Conservation (phyloP, 2,329 filamentous ascomycete genomes). For the Trichoderma asperellum region DNA sequence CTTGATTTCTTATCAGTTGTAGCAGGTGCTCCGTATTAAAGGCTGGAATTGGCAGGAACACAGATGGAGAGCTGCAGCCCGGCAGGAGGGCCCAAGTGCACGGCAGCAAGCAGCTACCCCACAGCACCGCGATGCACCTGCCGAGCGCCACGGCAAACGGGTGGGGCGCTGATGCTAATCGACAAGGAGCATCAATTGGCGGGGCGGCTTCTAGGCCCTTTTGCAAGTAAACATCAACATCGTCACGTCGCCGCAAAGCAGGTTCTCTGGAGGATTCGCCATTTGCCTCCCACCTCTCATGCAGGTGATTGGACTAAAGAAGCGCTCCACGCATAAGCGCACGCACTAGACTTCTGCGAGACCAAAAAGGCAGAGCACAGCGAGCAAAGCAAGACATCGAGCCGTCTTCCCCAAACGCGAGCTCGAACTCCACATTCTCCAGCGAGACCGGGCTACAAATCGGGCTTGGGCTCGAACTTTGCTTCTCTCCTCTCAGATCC, state of each 20-base stretch:
- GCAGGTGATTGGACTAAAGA: not conserved
- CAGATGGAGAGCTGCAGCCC: not conserved
- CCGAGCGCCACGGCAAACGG: slow-evolving; percentile 14
- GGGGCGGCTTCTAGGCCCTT: not conserved
- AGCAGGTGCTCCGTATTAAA: not conserved
- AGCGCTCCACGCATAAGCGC: not conserved
- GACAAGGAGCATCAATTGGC: slow-evolving; percentile 8
- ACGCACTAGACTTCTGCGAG: not conserved
- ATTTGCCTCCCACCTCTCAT: not conserved
- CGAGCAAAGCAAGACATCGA: slow-evolving; percentile 4
- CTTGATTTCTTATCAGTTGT: not conserved
- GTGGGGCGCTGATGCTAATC: slow-evolving; percentile 12
- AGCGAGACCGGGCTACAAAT: slow-evolving; percentile 12
- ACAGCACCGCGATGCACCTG: slow-evolving; percentile 16
- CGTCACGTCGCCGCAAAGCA: not conserved
- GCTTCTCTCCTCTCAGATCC: slow-evolving; percentile 17
- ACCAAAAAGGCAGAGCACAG: not conserved
- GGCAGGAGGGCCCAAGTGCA: not conserved
- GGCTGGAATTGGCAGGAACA: not conserved
- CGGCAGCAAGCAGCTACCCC: slow-evolving; percentile 2
- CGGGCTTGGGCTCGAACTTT: slow-evolving; percentile 5
- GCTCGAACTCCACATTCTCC: slow-evolving; percentile 23
- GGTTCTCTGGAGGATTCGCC: not conserved
- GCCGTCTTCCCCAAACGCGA: slow-evolving; percentile 14
- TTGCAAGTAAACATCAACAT: slow-evolving; percentile 3